Conservation (phyloP, 371 early-diverging fungal species). For the Cladochytrium tenue region DNA sequence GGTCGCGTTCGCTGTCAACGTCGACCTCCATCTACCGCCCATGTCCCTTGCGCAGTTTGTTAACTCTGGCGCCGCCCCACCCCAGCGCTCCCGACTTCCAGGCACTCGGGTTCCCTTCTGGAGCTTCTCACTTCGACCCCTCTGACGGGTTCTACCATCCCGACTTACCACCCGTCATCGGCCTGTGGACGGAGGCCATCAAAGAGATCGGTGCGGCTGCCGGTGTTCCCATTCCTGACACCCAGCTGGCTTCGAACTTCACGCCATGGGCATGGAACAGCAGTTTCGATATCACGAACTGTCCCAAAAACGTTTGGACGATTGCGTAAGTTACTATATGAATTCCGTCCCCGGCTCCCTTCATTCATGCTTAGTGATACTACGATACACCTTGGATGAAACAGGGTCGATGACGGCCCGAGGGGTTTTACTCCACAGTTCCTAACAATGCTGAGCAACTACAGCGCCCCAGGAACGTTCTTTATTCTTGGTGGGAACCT, state of each 20-base stretch:
- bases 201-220: neutral
- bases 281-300: neutral
- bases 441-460: constrained; percentile 47
- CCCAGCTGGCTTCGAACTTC: neutral
- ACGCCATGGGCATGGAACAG: neutral
- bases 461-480: constrained; percentile 64
- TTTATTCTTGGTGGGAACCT: constrained; percentile 64
- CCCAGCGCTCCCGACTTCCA: neutral
- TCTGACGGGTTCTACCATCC: neutral
- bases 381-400: too few relatives aligned
- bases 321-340: too few relatives aligned
- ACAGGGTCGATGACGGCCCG: constrained; percentile 71
- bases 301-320: neutral
- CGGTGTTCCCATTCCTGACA: neutral
- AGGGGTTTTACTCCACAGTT: constrained; percentile 46
- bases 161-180: neutral
- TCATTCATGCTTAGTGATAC: too few relatives aligned
- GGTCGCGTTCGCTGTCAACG: neutral
- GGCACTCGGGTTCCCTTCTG: neutral
- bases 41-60: too few relatives aligned
- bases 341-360: too few relatives aligned
- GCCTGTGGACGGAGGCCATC: neutral
- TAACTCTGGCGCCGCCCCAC: neutral
- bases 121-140: neutral
- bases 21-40: too few relatives aligned